phyloP scores from a whole-genome alignment of 495 filamentous ascomycete genomes.

The Daldinia grandis region DNA sequence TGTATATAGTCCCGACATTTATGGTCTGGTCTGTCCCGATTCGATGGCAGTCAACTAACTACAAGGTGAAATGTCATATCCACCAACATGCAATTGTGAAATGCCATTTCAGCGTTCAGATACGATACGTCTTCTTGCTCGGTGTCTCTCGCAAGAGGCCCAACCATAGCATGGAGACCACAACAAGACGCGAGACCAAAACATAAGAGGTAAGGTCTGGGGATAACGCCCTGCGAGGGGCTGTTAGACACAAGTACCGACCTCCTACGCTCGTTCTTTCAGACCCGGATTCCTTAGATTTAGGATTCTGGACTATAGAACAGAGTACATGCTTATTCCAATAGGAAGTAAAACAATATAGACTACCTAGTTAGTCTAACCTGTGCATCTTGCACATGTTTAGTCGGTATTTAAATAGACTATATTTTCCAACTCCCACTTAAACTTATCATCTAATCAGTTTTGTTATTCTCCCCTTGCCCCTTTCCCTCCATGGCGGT shows the following conservation, averaged over 20 bases:
- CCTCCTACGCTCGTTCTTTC: constrained; percentile 57
- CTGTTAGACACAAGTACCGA: constrained; percentile 28
- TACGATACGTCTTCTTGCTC: constrained; percentile 63
- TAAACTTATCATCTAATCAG: too few relatives aligned
- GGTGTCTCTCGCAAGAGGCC: constrained; percentile 21
- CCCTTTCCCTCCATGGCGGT: too few relatives aligned
- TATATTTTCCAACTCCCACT: too few relatives aligned
- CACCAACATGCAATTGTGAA: background rate
- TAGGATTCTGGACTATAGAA: constrained; percentile 63
- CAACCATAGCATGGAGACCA: constrained; percentile 58
- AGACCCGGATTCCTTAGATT: constrained; percentile 60
- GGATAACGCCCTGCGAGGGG: constrained; percentile 23
- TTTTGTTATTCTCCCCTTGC: too few relatives aligned
- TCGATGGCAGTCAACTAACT: too few relatives aligned
- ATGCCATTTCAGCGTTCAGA: constrained; percentile 49
- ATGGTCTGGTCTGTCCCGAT: background rate
- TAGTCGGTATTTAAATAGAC: too few relatives aligned
- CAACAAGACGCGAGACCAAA: constrained; percentile 57
- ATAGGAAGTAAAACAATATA: background rate
- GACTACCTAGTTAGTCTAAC: too few relatives aligned
- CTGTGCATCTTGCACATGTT: too few relatives aligned
- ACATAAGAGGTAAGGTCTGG: constrained; percentile 39
- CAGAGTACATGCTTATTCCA: constrained; percentile 55
- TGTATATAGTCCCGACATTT: constrained; percentile 19
- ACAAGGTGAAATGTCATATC: background rate